A percentile compares a stretch with the other conserved stretches of the same genome.
Evolutionary conservation across 2,329 filamentous ascomycete species (phyloP).

Genomic region (Colletotrichum somersetense): DNA sequence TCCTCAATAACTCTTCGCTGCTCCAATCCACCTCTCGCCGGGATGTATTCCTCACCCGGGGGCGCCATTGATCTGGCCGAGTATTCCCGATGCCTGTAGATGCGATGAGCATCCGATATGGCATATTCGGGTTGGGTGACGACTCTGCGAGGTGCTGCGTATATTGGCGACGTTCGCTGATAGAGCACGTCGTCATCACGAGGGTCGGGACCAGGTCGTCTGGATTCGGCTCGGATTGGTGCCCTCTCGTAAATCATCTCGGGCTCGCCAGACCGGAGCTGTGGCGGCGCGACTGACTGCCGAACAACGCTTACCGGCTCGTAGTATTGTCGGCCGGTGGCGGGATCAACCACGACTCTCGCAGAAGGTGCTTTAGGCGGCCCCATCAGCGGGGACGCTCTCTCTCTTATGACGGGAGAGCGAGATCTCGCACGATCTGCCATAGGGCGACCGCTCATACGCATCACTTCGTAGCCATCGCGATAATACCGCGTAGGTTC

Average conservation of each 20-base stretch:
- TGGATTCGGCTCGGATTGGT: conserved; percentile 64
- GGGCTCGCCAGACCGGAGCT: conserved; percentile 56
- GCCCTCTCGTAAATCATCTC: conserved; percentile 76
- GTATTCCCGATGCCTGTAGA: conserved; percentile 70
- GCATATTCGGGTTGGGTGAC: conserved; percentile 73
- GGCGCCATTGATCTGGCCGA: conserved; percentile 62
- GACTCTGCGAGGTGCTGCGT: conserved; percentile 65
- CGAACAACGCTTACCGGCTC: conserved; percentile 64
- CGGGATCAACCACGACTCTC: conserved; percentile 80
- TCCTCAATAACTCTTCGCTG: conserved; percentile 60
- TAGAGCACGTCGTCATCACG: conserved; percentile 67
- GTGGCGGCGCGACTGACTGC: conserved; percentile 67
- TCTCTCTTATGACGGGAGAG: conserved; percentile 60
- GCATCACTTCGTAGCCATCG: conserved; percentile 57
- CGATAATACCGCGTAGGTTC: conserved; percentile 59
- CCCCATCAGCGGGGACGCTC: conserved; percentile 62
- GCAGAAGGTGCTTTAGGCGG: conserved; percentile 66
- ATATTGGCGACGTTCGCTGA: conserved; percentile 63
- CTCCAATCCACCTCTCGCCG: conserved; percentile 58
- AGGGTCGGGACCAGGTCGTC: conserved; percentile 60
- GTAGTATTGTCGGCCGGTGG: conserved; percentile 83
- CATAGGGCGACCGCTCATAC: conserved; percentile 63
- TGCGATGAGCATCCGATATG: conserved; percentile 62
- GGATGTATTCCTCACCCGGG: conserved; percentile 61
- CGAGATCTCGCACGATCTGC: conserved; percentile 62